A percentile compares a stretch with the other conserved stretches of the same genome.
Conservation (phyloP, 805 yeast species). For the Hanseniaspora singularis region DNA sequence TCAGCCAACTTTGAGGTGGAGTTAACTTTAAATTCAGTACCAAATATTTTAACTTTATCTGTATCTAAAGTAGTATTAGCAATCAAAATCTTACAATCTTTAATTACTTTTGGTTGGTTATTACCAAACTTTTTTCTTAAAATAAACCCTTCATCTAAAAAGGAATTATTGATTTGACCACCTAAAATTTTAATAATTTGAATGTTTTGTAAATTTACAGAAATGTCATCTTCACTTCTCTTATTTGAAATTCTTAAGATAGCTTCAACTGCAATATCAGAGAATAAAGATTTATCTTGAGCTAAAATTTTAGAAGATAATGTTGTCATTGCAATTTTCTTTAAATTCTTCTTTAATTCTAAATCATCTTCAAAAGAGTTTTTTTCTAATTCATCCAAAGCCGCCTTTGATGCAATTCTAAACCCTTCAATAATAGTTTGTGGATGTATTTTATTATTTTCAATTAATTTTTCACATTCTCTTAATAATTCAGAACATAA, state of each 20-base stretch:
- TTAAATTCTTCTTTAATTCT: slow-evolving; percentile 59
- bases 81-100: slow-evolving; percentile 74
- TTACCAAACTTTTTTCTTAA: slow-evolving; percentile 87
- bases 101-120: slow-evolving; percentile 76
- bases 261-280: slow-evolving; percentile 88
- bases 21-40: slow-evolving; percentile 95
- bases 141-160: slow-evolving; percentile 90
- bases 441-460: slow-evolving; percentile 80
- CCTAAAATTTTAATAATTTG: slow-evolving; percentile 90
- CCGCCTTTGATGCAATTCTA: slow-evolving; percentile 78
- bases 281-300: slow-evolving; percentile 86
- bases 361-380: slow-evolving; percentile 49
- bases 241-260: slow-evolving; percentile 68
- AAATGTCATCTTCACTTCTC: neutral
- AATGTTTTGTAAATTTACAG: slow-evolving; percentile 64
- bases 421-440: slow-evolving; percentile 95
- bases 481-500: slow-evolving; percentile 80
- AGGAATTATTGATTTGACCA: slow-evolving; percentile 82
- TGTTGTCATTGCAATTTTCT: slow-evolving; percentile 85
- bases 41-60: slow-evolving; percentile 93
- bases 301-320: slow-evolving; percentile 83
- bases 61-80: slow-evolving; percentile 96
- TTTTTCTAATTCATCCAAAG: slow-evolving; percentile 63
- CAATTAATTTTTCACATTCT: slow-evolving; percentile 88
- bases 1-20: slow-evolving; percentile 89